Conservation (phyloP, 108 stramenopile species). For the Skeletonema grethae region DNA sequence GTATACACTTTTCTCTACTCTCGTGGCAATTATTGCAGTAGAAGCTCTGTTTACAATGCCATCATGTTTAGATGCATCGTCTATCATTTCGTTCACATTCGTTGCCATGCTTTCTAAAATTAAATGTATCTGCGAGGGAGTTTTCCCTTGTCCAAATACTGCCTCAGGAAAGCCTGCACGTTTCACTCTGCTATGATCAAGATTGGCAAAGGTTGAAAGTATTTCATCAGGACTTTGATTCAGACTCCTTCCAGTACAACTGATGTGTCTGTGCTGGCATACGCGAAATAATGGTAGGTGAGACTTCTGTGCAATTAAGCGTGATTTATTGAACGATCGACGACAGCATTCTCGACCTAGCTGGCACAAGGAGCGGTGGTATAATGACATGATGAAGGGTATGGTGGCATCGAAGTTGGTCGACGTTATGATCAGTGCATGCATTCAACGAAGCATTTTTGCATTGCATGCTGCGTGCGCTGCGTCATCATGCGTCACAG, state of each 20-base stretch:
- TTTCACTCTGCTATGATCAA: constrained; percentile 74
- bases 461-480: too few relatives aligned
- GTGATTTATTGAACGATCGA: not conserved
- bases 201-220: constrained; percentile 73
- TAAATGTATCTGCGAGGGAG: constrained; percentile 68
- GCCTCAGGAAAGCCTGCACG: constrained; percentile 88
- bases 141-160: constrained; percentile 83
- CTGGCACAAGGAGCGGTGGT: not conserved
- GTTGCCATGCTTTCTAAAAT: constrained; percentile 88
- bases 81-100: constrained; percentile 58
- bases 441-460: too few relatives aligned
- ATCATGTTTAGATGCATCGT: constrained; percentile 10
- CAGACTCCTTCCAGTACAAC: not conserved
- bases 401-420: not conserved
- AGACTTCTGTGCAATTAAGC: not conserved
- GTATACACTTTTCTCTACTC: constrained; percentile 39
- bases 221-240: constrained; percentile 48
- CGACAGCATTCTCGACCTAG: not conserved
- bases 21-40: constrained; percentile 76
- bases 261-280: not conserved
- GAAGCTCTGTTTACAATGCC: constrained; percentile 17
- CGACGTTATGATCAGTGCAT: too few relatives aligned
- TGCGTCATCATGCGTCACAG: too few relatives aligned
- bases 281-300: not conserved
- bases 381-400: not conserved